Evolutionary conservation across 352 stramenopile genomes (phyloP).

Genomic region (Phytopythium helicoides): DNA sequence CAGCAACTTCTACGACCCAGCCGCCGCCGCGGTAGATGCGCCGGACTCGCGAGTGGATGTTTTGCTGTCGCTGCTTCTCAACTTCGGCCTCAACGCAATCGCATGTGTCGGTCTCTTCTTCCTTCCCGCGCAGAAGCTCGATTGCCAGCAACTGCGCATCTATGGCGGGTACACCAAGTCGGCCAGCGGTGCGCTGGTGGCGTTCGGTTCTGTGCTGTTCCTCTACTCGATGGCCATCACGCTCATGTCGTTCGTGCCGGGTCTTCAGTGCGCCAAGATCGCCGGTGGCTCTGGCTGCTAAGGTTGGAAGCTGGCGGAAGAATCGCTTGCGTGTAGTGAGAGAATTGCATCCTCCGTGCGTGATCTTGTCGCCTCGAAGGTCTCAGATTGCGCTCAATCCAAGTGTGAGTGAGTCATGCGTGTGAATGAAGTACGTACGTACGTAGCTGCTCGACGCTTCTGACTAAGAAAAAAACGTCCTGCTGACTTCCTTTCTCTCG

Average conservation of each 20-base stretch:
- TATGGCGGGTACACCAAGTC: slow-evolving; percentile 63
- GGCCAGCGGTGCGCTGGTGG: slow-evolving; percentile 35
- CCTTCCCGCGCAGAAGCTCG: slow-evolving; percentile 53
- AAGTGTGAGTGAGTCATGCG: too few species aligned
- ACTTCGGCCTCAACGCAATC: slow-evolving; percentile 44
- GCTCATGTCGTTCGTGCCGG: slow-evolving; percentile 37
- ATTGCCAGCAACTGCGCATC: slow-evolving; percentile 56
- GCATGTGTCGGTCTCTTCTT: slow-evolving; percentile 29
- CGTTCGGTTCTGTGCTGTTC: slow-evolving; percentile 35
- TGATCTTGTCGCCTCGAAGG: background rate
- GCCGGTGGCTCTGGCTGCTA: slow-evolving; percentile 36
- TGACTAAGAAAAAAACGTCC: too few species aligned
- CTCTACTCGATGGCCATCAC: slow-evolving; percentile 42
- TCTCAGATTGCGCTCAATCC: too few species aligned
- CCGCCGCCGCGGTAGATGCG: slow-evolving; percentile 23
- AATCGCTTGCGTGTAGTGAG: too few species aligned
- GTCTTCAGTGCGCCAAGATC: slow-evolving; percentile 26
- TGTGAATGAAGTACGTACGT: too few species aligned
- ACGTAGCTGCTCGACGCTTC: too few species aligned
- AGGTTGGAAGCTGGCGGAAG: background rate
- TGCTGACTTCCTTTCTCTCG: too few species aligned
- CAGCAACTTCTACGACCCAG: slow-evolving; percentile 26
- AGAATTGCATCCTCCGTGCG: background rate
- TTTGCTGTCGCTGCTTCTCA: slow-evolving; percentile 28
- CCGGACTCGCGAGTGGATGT: slow-evolving; percentile 25